These are phyloP conservation scores for Lizanozyma gosingica DNA, from an alignment of 1,139 yeast species.

Conservation along the genomic window DNA sequence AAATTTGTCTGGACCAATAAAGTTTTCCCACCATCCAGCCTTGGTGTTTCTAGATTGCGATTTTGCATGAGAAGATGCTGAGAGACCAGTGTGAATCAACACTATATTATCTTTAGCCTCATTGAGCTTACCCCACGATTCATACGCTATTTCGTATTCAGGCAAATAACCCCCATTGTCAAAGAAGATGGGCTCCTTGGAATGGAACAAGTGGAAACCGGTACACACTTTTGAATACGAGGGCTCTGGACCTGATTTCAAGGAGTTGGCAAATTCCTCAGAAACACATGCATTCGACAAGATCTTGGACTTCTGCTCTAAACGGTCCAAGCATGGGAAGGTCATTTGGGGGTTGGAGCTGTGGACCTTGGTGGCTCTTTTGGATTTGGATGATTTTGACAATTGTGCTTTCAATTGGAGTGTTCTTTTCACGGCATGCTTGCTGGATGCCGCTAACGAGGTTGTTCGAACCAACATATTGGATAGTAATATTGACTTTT, in stretches of 20 bases:
- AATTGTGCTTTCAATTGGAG: neutral
- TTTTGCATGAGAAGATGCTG: constrained; percentile 93
- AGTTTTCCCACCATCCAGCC: constrained; percentile 95
- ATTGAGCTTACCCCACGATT: constrained; percentile 79
- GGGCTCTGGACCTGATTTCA: constrained; percentile 80
- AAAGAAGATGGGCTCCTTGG: constrained; percentile 51
- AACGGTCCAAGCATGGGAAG: constrained; percentile 79
- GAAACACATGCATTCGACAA: constrained; percentile 20
- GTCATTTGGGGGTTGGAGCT: constrained; percentile 54
- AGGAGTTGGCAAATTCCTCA: constrained; percentile 26
- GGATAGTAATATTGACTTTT: too few relatives aligned
- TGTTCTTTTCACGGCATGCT: neutral
- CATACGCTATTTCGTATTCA: constrained; percentile 75
- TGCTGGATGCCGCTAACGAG: neutral
- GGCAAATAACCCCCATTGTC: constrained; percentile 81
- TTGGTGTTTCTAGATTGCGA: constrained; percentile 63
- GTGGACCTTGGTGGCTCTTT: neutral
- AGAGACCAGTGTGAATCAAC: constrained; percentile 79
- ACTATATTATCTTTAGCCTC: constrained; percentile 58
- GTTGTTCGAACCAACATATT: neutral
- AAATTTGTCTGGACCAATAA: constrained; percentile 77
- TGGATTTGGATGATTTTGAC: neutral
- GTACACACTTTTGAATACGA: constrained; percentile 62
- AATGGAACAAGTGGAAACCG: constrained; percentile 55
- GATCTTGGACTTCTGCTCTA: constrained; percentile 51